A percentile compares a stretch with the other conserved stretches of the same genome.
phyloP scores from a whole-genome alignment of 2,329 filamentous ascomycete genomes.

The Aureobasidium sp. region DNA sequence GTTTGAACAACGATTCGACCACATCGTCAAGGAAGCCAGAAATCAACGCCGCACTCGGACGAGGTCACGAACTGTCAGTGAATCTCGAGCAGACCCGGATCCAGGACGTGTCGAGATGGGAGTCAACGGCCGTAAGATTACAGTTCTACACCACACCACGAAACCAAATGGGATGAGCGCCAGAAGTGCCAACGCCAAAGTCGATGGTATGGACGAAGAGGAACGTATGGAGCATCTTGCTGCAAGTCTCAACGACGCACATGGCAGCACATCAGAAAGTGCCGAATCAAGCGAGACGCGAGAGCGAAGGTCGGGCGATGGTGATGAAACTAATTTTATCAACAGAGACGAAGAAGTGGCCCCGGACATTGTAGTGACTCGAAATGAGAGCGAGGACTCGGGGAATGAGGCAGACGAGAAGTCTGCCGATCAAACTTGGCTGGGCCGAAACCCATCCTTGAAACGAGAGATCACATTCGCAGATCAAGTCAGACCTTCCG shows the following conservation, averaged over 20 bases:
- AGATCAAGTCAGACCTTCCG: constrained; percentile 48
- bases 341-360: not conserved
- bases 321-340: not conserved
- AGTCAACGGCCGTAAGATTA: constrained; percentile 58
- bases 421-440: constrained; percentile 13
- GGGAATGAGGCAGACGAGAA: constrained; percentile 6
- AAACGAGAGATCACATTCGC: constrained; percentile 57
- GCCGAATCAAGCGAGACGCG: constrained; percentile 15
- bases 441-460: constrained; percentile 21
- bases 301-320: not conserved
- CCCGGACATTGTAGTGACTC: constrained; percentile 22
- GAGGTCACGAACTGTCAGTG: constrained; percentile 45
- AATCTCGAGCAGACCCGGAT: constrained; percentile 38
- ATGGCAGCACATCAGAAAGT: constrained; percentile 7
- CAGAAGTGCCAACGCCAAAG: constrained; percentile 40
- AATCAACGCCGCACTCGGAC: constrained; percentile 55
- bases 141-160: constrained; percentile 52
- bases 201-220: constrained; percentile 34
- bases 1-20: constrained; percentile 94
- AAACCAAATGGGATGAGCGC: constrained; percentile 46
- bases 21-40: constrained; percentile 66
- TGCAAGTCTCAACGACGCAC: not conserved
- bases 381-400: constrained; percentile 24
- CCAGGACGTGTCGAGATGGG: constrained; percentile 48
- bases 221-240: constrained; percentile 28